Conservation (phyloP, 495 filamentous ascomycete species). For the Neurospora africana region DNA sequence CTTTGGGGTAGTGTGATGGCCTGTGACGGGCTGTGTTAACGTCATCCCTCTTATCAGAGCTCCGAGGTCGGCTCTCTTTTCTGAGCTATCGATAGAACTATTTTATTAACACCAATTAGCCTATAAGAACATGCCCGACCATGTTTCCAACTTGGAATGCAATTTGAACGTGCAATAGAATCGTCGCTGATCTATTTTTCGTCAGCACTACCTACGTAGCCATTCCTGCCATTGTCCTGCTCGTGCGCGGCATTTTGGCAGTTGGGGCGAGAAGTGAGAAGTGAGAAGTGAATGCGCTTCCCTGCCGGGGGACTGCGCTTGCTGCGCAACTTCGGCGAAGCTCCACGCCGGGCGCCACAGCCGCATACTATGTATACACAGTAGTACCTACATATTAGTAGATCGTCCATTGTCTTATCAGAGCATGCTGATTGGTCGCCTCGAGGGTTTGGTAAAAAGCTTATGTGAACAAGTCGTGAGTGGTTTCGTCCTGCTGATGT, state of each 20-base stretch:
- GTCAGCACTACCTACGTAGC: background rate
- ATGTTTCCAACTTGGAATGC: background rate
- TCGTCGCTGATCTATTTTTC: background rate
- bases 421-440: conserved; percentile 8
- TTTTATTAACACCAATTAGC: background rate
- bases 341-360: background rate
- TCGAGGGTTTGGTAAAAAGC: conserved; percentile 4
- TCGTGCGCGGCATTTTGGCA: background rate
- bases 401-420: conserved; percentile 5
- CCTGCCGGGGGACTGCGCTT: background rate
- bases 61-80: background rate
- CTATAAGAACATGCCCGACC: background rate
- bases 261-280: background rate
- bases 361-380: background rate
- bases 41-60: background rate
- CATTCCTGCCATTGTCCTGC: background rate
- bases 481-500: conserved; percentile 3
- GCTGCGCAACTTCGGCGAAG: background rate
- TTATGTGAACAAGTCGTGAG: background rate
- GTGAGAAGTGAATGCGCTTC: background rate
- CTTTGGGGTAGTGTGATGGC: background rate
- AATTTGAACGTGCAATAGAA: background rate
- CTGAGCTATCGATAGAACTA: background rate
- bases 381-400: too few relatives aligned
- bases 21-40: background rate